Base-by-base conservation (phyloP, 1,284 basidiomycete species). In the Ustilago bromivora region DNA sequence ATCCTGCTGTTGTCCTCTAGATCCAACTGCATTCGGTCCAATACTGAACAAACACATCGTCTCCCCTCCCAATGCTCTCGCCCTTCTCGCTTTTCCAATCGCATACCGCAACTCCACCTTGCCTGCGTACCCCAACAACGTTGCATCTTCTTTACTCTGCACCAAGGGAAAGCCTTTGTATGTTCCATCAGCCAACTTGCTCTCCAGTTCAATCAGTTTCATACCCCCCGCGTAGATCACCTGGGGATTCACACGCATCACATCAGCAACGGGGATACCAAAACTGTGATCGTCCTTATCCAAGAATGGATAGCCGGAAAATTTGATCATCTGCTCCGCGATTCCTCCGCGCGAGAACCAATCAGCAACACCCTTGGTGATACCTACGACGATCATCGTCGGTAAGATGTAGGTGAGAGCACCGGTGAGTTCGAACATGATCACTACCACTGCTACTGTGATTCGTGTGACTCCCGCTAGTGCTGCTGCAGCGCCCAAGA, bases 401-500 rank as follows among this genome's bases (percentile, higher is more conserved):
- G 97, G 97, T 34, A 99, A 88, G 79, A 99, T 97, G 86, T 99
- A 99, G 12, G 95, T 98, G 80, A 99, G 87, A 1, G 97, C 96
- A 10, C 97, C 97, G 1, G 97, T 99, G n/a, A 99, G 89, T 85
- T 99, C 97, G 86, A 98, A 98, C 96, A 99, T 99, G 87, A 99
- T 98, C 61, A 99, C 97, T 2, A 98, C 97, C 2, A 99, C 95
- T 0, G 96, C 95, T 28, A 99, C 94, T 0, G 97, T 99, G 73
- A 98, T 94, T 73, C 96, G 90, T 89, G 98, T 99, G 61, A 99
- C 92, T 32, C 97, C 97, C 40, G 71, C 71, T 19, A 81, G 69
- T 1, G 78, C 72, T 28, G 62, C 78, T 7, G 80, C 79, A 7
- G 77, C 76, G 35, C 79, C 70, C 38, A 77, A 66, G 68, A 78